Percentiles rank a stretch among this genome's conserved stretches.
Evolutionary conservation across 140 eudicot genomes (phyloP).

Genomic region (Anethum foeniculum): DNA sequence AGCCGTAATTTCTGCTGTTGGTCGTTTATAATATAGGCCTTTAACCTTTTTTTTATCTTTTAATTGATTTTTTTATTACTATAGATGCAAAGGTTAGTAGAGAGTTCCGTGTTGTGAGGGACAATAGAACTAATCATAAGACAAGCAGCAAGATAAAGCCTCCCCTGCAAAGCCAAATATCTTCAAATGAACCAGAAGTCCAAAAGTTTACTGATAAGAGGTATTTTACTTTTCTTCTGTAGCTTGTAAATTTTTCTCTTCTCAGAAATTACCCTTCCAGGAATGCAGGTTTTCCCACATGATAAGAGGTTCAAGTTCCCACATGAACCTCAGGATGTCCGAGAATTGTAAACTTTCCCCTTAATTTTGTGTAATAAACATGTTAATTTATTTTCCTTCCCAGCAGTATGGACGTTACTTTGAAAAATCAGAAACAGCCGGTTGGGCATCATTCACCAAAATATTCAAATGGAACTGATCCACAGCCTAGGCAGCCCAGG

Average conservation of each 20-base stretch:
- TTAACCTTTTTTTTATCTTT: slow-evolving; percentile 1
- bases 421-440: slow-evolving; percentile 36
- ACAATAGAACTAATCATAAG: slow-evolving; percentile 63
- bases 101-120: slow-evolving; percentile 91
- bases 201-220: slow-evolving; percentile 40
- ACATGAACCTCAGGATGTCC: not conserved
- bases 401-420: slow-evolving; percentile 35
- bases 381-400: not conserved
- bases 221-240: slow-evolving; percentile 18
- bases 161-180: slow-evolving; percentile 25
- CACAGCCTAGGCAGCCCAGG: slow-evolving; percentile 38
- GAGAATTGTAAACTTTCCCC: not conserved
- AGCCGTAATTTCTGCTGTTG: not conserved
- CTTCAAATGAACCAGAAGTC: slow-evolving; percentile 26
- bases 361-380: not conserved
- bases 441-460: slow-evolving; percentile 27
- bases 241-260: not conserved
- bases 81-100: slow-evolving; percentile 49
- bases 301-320: not conserved
- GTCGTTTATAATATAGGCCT: not conserved
- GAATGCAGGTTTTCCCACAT: too few species aligned
- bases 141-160: slow-evolving; percentile 39
- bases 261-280: too few species aligned
- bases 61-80: slow-evolving; percentile 23
- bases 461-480: slow-evolving; percentile 25